A percentile compares a stretch with the other conserved stretches of the same genome.
Evolutionary conservation across 345 rosid species (phyloP).

Genomic region (Nephelium lappaceum): DNA sequence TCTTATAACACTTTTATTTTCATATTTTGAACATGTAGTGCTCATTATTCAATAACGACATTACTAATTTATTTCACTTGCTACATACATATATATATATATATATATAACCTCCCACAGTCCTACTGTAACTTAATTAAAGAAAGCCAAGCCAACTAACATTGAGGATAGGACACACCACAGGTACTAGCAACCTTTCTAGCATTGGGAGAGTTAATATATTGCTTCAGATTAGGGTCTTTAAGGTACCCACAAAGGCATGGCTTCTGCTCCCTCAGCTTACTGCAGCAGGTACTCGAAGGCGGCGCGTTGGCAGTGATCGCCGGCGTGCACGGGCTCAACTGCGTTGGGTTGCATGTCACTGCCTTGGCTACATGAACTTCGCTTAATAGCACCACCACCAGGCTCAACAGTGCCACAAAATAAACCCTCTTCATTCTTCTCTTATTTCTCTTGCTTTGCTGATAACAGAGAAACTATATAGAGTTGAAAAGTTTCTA

Average conservation of each 20-base stretch:
- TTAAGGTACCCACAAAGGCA: slow-evolving; percentile 66
- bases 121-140: no score
- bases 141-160: slow-evolving; percentile 28
- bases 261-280: slow-evolving; percentile 56
- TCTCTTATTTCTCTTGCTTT: neutral
- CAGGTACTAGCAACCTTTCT: slow-evolving; percentile 43
- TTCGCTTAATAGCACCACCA: slow-evolving; percentile 14
- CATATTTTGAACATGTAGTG: neutral
- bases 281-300: slow-evolving; percentile 52
- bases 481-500: neutral
- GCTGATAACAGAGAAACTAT: neutral
- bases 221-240: slow-evolving; percentile 48
- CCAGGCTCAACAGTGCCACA: neutral
- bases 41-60: neutral
- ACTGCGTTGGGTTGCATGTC: slow-evolving; percentile 50
- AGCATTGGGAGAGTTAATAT: slow-evolving; percentile 51
- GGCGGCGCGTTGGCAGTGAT: slow-evolving; percentile 42
- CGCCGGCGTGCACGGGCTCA: slow-evolving; percentile 55
- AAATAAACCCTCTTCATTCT: slow-evolving; percentile 9
- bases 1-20: no score
- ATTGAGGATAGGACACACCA: slow-evolving; percentile 52
- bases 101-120: neutral
- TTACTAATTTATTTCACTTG: neutral
- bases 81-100: no score
- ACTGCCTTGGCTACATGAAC: slow-evolving; percentile 39